Conservation (phyloP, 169 alveolate genomes). For the Plasmodium malariae region DNA sequence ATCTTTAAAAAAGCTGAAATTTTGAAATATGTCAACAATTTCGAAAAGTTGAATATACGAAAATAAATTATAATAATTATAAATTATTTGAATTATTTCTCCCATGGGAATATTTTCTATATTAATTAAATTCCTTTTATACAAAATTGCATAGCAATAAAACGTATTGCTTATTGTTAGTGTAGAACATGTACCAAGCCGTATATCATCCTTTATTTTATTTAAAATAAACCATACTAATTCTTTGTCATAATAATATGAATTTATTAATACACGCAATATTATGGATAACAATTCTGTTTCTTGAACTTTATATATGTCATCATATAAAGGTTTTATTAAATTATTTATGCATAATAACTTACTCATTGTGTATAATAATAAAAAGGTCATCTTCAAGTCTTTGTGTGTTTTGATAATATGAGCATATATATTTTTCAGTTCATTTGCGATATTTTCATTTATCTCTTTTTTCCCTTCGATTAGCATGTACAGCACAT, state of each 20-base stretch:
- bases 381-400: conserved; percentile 31
- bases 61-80: conserved; percentile 19
- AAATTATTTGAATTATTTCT: conserved; percentile 14
- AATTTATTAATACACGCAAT: conserved; percentile 26
- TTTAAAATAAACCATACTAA: conserved; percentile 4
- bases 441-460: conserved; percentile 25
- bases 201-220: conserved; percentile 32
- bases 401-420: conserved; percentile 23
- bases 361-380: conserved; percentile 44
- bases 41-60: conserved; percentile 27
- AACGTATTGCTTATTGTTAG: conserved; percentile 59
- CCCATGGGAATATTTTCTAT: conserved; percentile 16
- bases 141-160: conserved; percentile 23
- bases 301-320: conserved; percentile 35
- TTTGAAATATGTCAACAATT: conserved; percentile 5
- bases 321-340: neutral
- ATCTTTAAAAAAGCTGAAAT: neutral
- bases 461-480: conserved; percentile 21
- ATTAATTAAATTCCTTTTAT: conserved; percentile 16
- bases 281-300: conserved; percentile 51
- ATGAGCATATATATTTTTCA: neutral
- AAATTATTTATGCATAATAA: conserved; percentile 42
- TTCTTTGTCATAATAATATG: conserved; percentile 4
- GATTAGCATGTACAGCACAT: conserved; percentile 13
- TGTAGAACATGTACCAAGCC: conserved; percentile 29